Evolutionary conservation across 2,329 filamentous ascomycete genomes (phyloP).

Genomic region (Tolypocladium tundrense): DNA sequence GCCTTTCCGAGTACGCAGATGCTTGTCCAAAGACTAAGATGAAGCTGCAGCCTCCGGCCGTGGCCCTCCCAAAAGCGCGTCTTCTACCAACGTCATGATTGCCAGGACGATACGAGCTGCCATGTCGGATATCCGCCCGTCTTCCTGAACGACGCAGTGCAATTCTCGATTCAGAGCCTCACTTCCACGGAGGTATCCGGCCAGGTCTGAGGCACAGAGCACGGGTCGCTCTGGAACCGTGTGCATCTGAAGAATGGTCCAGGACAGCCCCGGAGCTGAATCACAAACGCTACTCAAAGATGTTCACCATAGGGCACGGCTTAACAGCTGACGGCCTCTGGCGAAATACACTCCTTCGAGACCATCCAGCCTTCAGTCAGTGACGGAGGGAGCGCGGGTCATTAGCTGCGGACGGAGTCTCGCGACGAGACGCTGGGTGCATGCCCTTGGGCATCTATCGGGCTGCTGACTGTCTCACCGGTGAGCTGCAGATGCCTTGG

Average conservation of each 20-base stretch:
- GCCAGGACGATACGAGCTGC: slow-evolving; percentile 19
- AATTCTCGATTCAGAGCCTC: no score
- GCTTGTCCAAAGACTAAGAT: neutral
- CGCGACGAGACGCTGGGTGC: neutral
- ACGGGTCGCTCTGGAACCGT: neutral
- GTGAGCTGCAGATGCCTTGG: neutral
- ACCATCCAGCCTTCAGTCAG: neutral
- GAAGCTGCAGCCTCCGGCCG: neutral
- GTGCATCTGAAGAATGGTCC: neutral
- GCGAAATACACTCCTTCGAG: neutral
- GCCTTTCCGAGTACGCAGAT: neutral
- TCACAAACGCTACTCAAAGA: neutral
- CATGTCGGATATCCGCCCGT: slow-evolving; percentile 13
- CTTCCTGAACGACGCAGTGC: slow-evolving; percentile 3
- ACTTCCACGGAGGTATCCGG: neutral
- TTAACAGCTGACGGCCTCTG: no score
- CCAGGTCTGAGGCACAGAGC: neutral
- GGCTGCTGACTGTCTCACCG: neutral
- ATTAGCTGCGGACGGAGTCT: neutral
- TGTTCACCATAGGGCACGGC: neutral
- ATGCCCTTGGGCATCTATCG: neutral
- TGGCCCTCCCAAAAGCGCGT: slow-evolving; percentile 1
- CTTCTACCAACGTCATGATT: slow-evolving; percentile 19
- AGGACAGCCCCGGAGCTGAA: neutral
- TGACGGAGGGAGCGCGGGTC: neutral